Conservation (phyloP, 441 rosid genomes). For the Macaranga tanarius region DNA sequence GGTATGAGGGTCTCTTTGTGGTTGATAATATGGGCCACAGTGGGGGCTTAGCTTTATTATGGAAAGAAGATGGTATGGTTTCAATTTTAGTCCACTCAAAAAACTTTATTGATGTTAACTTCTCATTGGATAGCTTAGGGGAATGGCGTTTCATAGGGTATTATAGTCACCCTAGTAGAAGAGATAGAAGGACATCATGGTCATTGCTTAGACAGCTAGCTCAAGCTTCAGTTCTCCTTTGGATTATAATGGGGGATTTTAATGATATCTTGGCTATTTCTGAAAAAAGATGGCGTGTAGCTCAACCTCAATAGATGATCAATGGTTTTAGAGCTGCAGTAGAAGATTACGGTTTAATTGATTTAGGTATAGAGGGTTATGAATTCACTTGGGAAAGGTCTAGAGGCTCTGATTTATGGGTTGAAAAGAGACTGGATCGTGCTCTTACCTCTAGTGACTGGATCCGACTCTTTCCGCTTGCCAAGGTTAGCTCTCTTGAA, state of each 20-base stretch:
- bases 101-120: too few relatives aligned
- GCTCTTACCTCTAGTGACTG: too few relatives aligned
- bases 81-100: too few relatives aligned
- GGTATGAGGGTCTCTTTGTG: background rate
- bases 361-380: background rate
- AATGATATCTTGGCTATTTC: background rate
- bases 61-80: background rate
- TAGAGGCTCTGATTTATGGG: too few relatives aligned
- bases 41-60: background rate
- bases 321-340: background rate
- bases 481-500: too few relatives aligned
- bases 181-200: background rate
- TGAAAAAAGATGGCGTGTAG: background rate
- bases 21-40: background rate
- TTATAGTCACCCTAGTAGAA: too few relatives aligned
- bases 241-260: background rate
- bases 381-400: background rate
- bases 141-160: too few relatives aligned
- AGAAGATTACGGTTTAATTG: background rate
- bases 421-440: too few relatives aligned
- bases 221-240: background rate
- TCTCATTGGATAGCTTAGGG: too few relatives aligned
- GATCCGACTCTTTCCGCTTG: too few relatives aligned
- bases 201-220: too few relatives aligned
- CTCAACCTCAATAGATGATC: background rate